Evolutionary conservation across 2,329 filamentous ascomycete species (phyloP), one percentile per base, ranked within the genome.

Genomic region (Aspergillus nomiae): DNA sequence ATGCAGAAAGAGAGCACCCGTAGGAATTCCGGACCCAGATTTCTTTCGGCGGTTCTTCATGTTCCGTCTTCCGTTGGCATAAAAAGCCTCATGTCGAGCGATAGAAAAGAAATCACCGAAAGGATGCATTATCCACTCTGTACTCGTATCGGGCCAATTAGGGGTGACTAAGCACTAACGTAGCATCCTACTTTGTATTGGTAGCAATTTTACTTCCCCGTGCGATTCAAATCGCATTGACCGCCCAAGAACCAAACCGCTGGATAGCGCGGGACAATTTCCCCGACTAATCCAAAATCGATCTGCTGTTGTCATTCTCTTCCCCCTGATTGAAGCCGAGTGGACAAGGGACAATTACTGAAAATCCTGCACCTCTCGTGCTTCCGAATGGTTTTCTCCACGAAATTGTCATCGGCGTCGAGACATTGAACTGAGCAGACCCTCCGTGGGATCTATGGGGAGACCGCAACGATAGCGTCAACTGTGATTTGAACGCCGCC

Each of bases 381-480:
- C 24, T 8, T 36, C 32, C 21, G 32, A 55, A 55, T 55, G 51
- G 32, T 55, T 36, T 9, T 26, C 16, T 38, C 4, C 4, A 34
- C 12, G 14, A 26, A 2, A 38, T 8, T 19, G 11, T 38, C 9
- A 32, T 34, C 51, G 51, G 51, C 21, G 51, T 55, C 26, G n/a
- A 38, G 51, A 55, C 51, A 54, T 36, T 24, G 51, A n/a, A 55
- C 34, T 41, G 51, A 55, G 32, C 51, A 55, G 28, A 53, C 12
- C 50, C 50, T 53, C 30, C 28, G 26, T 53, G 16, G n/a, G 46
- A 60, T 71, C 62, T 67, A 74, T 73, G 72, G 72, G 67, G 65
- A 54, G 56, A 64, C 62, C 26, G 63, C 63, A 54, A 59, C 54
- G 38, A 45, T 45, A 38, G 54, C 67, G 69, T 67, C 65, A 51